Evolutionary conservation across 768 basidiomycete genomes (phyloP).

Genomic region (Amanita thiersii): DNA sequence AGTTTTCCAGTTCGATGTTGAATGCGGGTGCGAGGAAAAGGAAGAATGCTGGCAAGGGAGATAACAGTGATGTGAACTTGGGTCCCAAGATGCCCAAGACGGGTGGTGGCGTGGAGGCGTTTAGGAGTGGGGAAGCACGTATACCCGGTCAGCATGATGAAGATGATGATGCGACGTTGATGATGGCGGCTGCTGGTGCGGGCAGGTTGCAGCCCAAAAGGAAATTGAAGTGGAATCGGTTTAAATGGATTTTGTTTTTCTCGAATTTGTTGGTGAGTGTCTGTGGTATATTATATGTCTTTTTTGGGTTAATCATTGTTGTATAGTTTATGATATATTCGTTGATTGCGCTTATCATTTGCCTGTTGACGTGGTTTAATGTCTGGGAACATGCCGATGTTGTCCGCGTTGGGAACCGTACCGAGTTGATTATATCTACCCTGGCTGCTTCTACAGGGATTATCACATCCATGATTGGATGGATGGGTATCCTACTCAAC

Average conservation of each 20-base stretch:
- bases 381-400: conserved; percentile 64
- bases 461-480: conserved; percentile 64
- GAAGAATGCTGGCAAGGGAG: conserved; percentile 23
- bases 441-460: conserved; percentile 51
- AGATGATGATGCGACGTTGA: conserved; percentile 33
- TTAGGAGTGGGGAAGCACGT: conserved; percentile 39
- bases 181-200: neutral
- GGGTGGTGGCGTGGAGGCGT: conserved; percentile 66
- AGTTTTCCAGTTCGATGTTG: conserved; percentile 49
- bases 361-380: conserved; percentile 73
- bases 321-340: conserved; percentile 47
- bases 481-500: conserved; percentile 77
- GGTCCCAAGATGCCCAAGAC: conserved; percentile 41
- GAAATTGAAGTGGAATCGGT: conserved; percentile 67
- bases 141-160: conserved; percentile 40
- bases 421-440: conserved; percentile 67
- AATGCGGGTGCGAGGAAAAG: conserved; percentile 27
- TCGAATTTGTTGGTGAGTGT: conserved; percentile 41
- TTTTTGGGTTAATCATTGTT: neutral
- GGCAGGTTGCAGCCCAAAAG: conserved; percentile 9
- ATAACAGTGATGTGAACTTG: conserved; percentile 7
- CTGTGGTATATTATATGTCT: neutral
- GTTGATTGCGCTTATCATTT: conserved; percentile 51
- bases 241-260: conserved; percentile 71
- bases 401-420: conserved; percentile 58